phyloP scores from a whole-genome alignment of 352 stramenopile species.

The Pythium brachiatum region DNA sequence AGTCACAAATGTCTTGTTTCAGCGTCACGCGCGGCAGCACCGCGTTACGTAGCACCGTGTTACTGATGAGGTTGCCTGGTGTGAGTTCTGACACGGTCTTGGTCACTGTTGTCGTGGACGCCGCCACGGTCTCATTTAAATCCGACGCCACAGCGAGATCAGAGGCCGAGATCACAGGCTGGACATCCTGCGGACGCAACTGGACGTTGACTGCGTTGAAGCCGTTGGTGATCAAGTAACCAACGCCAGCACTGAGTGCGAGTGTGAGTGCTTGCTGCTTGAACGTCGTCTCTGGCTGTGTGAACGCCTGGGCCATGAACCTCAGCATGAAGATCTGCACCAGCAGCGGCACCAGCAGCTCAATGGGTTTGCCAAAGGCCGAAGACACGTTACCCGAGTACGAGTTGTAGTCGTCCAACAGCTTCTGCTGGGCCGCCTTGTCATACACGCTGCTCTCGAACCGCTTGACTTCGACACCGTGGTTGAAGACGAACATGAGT shows the following conservation, averaged over 20 bases:
- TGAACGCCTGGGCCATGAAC: neutral
- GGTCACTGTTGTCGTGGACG: neutral
- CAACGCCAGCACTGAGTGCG: neutral
- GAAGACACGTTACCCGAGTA: conserved; percentile 3
- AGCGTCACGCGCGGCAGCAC: conserved; percentile 6
- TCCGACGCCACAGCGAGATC: conserved; percentile 3
- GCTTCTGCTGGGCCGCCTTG: neutral
- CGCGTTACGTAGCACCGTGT: conserved; percentile 8
- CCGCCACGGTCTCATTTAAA: neutral
- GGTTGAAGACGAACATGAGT: neutral
- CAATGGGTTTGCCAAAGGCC: conserved; percentile 4
- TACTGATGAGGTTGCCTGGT: neutral
- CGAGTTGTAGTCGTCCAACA: conserved; percentile 10
- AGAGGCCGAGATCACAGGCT: neutral
- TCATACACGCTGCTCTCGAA: neutral
- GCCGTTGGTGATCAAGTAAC: conserved; percentile 11
- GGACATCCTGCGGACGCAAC: conserved; percentile 1
- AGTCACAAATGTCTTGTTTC: neutral
- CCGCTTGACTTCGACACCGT: neutral
- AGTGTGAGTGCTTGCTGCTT: neutral
- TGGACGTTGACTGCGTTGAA: conserved; percentile 13
- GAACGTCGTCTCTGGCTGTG: neutral
- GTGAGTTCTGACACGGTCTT: neutral
- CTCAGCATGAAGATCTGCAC: conserved; percentile 6
- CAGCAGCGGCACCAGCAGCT: neutral